Evolutionary conservation across 83 land plant species (phyloP).

Genomic region (Diphasiastrum complanatum): DNA sequence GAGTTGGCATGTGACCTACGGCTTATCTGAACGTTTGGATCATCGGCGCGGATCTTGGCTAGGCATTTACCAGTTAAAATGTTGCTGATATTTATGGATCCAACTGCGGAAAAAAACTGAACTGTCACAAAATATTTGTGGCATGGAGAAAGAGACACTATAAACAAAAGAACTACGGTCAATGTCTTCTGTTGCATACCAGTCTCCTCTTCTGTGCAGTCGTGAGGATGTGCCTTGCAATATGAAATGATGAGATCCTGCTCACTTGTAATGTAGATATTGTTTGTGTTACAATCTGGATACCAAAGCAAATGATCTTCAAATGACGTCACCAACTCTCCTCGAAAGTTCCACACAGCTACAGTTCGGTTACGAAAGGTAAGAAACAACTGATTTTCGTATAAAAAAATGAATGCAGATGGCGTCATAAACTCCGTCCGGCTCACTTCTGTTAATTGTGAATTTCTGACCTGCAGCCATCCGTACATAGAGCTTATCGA

Average conservation of each 20-base stretch:
- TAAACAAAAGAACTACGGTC: too few relatives aligned
- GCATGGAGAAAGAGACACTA: too few relatives aligned
- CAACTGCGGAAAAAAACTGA: too few relatives aligned
- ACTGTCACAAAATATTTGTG: too few relatives aligned
- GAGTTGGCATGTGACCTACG: slow-evolving; percentile 4
- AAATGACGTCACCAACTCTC: slow-evolving; percentile 10
- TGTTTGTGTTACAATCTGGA: slow-evolving; percentile 17
- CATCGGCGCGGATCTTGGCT: slow-evolving; percentile 16
- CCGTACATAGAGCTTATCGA: background rate
- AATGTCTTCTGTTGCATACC: too few relatives aligned
- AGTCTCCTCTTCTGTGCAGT: too few relatives aligned
- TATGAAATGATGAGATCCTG: slow-evolving; percentile 18
- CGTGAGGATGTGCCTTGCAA: slow-evolving; percentile 18
- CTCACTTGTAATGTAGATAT: slow-evolving; percentile 14
- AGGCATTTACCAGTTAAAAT: slow-evolving; percentile 12
- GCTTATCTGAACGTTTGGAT: slow-evolving; percentile 8
- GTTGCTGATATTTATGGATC: slow-evolving; percentile 10
- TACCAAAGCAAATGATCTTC: slow-evolving; percentile 13
- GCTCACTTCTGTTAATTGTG: slow-evolving; percentile 13
- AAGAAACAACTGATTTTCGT: slow-evolving; percentile 17
- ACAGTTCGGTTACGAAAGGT: slow-evolving; percentile 14
- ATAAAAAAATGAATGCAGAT: slow-evolving; percentile 11
- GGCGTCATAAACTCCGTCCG: slow-evolving; percentile 16
- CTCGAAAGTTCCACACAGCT: slow-evolving; percentile 16
- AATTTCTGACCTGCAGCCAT: slow-evolving; percentile 8